These are phyloP conservation scores for Rhizopogon rudus DNA, from an alignment of 768 basidiomycete species.

Conservation along the genomic window DNA sequence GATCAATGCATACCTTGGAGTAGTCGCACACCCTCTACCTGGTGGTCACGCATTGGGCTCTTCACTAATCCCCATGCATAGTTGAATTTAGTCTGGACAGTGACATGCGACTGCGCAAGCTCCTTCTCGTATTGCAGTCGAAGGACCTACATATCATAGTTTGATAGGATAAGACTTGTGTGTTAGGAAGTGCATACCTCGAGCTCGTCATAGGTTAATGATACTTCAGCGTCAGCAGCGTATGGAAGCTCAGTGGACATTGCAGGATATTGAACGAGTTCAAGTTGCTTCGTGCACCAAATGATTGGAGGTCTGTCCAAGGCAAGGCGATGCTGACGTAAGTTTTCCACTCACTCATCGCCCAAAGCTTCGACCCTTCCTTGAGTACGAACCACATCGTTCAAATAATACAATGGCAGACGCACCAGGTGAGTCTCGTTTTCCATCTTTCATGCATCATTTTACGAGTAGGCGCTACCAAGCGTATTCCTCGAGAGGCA, in stretches of 20 bases:
- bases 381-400: conserved; percentile 22
- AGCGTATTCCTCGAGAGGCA: conserved; percentile 27
- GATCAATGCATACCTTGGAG: conserved; percentile 64
- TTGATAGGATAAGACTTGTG: neutral
- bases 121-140: conserved; percentile 88
- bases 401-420: conserved; percentile 39
- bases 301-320: conserved; percentile 3
- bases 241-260: conserved; percentile 89
- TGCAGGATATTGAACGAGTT: conserved; percentile 12
- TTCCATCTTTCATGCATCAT: conserved; percentile 10
- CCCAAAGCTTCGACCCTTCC: neutral
- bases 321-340: conserved; percentile 23
- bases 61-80: conserved; percentile 97
- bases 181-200: conserved; percentile 45
- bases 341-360: conserved; percentile 8
- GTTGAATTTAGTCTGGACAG: conserved; percentile 96
- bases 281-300: neutral
- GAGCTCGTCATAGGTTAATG: conserved; percentile 84
- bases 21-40: conserved; percentile 87
- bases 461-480: conserved; percentile 23
- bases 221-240: conserved; percentile 90
- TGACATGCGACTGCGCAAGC: conserved; percentile 74
- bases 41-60: conserved; percentile 77
- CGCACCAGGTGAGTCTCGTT: conserved; percentile 46
- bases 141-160: conserved; percentile 55